Base-by-base conservation (phyloP, 345 rosid genomes). In the Linum usitatissimum region DNA sequence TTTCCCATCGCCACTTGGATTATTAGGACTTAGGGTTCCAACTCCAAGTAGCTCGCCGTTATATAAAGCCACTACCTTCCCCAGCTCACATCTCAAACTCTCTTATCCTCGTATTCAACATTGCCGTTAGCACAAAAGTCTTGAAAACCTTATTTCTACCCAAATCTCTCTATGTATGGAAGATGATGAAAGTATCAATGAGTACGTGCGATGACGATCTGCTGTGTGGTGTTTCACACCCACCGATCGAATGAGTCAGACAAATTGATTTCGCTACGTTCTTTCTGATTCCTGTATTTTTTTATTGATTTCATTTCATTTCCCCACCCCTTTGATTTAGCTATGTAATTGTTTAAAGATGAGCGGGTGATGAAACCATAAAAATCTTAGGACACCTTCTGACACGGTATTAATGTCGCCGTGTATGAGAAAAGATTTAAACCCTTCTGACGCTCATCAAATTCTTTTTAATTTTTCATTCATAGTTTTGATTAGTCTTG, bases 301-400 rank as follows among this genome's bases (percentile, higher is more conserved):
- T 15, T 13, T 13, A 4, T 15, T 15, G 10, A 45, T 4, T 15
- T 15, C 4, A 45, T 4, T 45, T 45, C 17, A 4, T 45, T 45
- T 45, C 10, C 4, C n/a, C n/a, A n/a, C n/a, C 17, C 10, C 14
- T 45, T 45, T 9, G 8, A 15, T 9, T 3, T 45, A 2, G 51
- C 15, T 45, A 2, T 45, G 51, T 45, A 2, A 1, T 45, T 45
- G 51, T 10, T 45, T 45, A 2, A 2, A 45, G 51, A 45, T 45
- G 51, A 15, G 51, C 51, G 17, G 8, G 4, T 45, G 51, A 45
- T 45, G 51, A 45, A 45, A 45, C 10, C 51, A 45, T 3, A 10
- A 45, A 45, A 45, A 45, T 45, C 51, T 45, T 45, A 45, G 51
- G 51, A 45, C 51, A 45, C 51, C 51, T 45, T 45, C 51, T 45